Base-by-base conservation (phyloP, 1,284 basidiomycete genomes). In the Uromyces viciae-fabae region DNA sequence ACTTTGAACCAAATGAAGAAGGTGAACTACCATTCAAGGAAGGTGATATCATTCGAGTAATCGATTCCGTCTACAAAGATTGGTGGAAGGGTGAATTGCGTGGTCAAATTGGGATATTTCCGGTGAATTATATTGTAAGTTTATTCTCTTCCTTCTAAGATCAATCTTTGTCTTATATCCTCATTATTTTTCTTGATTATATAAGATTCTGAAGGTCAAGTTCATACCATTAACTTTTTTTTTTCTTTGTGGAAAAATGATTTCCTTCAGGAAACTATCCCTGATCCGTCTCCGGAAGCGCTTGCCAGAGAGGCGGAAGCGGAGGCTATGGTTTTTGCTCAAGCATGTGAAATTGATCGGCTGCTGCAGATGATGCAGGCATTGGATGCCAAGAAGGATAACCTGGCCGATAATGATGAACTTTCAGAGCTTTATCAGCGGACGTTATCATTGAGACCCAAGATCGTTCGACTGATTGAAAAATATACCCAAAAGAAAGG, bases 61-160 rank as follows among this genome's bases (percentile, higher is more conserved):
- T 99, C 14, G 95, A 98, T 86, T 91, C 94, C 58, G 93, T 93
- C 36, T 98, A 98, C 87, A 93, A 95, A 84, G 94, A 98, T 85
- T 99, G 97, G 97, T 99, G 96, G 95, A 89, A 94, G 66, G 97
- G 97, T 1, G 95, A 98, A 84, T 87, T 95, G 54, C 92, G 92
- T 83, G 95, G 95, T 0, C 89, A 93, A 82, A 95, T 94, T 9
- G 97, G 97, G 17, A 99, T 99, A 82, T 99, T 99, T 87, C 96
- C 97, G 0, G 94, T 98, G 54, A 98, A 97, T 85, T 98, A 98
- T 87, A 94, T 99, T 83, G 93, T 93, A 84, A 38, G 91, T 40
- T 82, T 75, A 82, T 38, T 33, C 52, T 49, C 43, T 40, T 64
- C 46, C 66, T 46, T 52, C 66, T 43, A 36, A 49, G 25, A n/a